A percentile compares a stretch with the other conserved stretches of the same genome.
Evolutionary conservation across 2,329 filamentous ascomycete species (phyloP).

Genomic region (Talaromyces sp.): DNA sequence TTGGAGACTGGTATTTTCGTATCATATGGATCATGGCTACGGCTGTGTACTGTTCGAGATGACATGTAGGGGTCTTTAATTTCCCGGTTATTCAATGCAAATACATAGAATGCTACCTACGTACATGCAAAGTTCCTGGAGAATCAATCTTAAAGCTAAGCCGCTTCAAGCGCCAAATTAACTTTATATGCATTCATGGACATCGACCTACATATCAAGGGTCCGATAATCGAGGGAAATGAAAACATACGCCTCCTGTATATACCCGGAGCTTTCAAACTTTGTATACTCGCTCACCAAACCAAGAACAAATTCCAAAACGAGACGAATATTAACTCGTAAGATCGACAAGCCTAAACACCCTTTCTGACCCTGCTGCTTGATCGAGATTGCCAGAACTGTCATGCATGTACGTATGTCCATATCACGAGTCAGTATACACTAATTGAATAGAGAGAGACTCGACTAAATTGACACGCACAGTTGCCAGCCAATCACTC

Average conservation of each 20-base stretch:
- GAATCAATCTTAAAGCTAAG: background rate
- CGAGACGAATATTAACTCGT: background rate
- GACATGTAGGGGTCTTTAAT: background rate
- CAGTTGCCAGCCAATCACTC: background rate
- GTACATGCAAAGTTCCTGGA: background rate
- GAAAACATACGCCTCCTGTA: background rate
- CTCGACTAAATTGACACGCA: background rate
- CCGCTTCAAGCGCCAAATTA: background rate
- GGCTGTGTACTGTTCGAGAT: too few relatives aligned
- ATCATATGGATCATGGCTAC: too few relatives aligned
- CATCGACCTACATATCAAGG: too few relatives aligned
- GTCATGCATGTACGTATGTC: background rate
- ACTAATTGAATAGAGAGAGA: background rate
- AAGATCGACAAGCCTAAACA: background rate
- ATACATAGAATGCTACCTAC: background rate
- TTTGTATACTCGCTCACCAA: background rate
- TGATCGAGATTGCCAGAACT: background rate
- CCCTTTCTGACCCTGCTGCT: background rate
- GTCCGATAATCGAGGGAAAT: background rate
- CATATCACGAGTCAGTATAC: background rate
- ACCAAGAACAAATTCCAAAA: background rate
- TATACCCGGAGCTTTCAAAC: background rate
- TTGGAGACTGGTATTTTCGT: too few relatives aligned
- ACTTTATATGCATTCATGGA: background rate
- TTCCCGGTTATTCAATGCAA: background rate